A percentile compares a stretch with the other conserved stretches of the same genome.
These are phyloP conservation scores for Barbarea vulgaris DNA, from an alignment of 345 rosid genomes.

Conservation along the genomic window DNA sequence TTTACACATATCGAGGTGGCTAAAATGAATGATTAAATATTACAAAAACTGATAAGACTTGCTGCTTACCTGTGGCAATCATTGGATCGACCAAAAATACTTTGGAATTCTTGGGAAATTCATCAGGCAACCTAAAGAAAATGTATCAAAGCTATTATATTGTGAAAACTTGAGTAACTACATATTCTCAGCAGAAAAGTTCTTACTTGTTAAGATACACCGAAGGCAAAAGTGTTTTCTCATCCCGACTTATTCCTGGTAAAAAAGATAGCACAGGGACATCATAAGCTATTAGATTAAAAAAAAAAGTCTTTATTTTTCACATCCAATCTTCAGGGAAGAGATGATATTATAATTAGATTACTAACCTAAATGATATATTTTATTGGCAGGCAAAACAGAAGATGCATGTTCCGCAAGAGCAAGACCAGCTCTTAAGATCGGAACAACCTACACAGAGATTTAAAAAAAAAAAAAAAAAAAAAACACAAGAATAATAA, in stretches of 20 bases:
- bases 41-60: constrained; percentile 2
- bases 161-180: neutral
- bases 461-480: too few species aligned
- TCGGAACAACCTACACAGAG: constrained; percentile 73
- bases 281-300: constrained; percentile 28
- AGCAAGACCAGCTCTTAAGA: constrained; percentile 93
- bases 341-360: neutral
- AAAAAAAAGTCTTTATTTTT: neutral
- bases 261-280: constrained; percentile 6
- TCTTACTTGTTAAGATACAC: constrained; percentile 86
- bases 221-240: constrained; percentile 83
- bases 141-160: constrained; percentile 21
- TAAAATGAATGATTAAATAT: neutral
- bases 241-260: constrained; percentile 75
- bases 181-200: constrained; percentile 15
- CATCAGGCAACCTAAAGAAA: constrained; percentile 72
- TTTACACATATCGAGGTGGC: constrained; percentile 7
- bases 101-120: constrained; percentile 59
- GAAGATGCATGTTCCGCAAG: constrained; percentile 87
- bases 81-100: constrained; percentile 90
- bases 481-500: constrained; percentile 13
- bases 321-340: neutral
- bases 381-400: constrained; percentile 79
- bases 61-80: constrained; percentile 75
- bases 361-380: constrained; percentile 75